Conservation (phyloP, 257 asterid genomes). For the Primulina huaijiensis region DNA sequence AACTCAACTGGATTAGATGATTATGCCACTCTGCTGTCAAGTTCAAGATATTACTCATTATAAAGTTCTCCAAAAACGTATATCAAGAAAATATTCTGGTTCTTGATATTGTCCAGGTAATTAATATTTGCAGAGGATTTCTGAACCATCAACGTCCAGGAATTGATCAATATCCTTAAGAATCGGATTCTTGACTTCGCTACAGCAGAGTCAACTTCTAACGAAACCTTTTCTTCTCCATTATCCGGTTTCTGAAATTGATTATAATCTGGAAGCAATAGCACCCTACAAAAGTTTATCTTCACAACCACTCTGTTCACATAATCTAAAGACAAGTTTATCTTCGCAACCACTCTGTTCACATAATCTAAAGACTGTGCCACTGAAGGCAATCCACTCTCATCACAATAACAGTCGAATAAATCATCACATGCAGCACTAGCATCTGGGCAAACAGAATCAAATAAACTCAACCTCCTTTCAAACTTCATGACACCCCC, state of each 20-base stretch:
- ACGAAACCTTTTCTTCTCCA: slow-evolving; percentile 27
- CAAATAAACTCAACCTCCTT: slow-evolving; percentile 50
- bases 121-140: slow-evolving; percentile 37
- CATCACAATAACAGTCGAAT: slow-evolving; percentile 41
- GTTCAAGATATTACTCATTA: slow-evolving; percentile 54
- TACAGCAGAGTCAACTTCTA: slow-evolving; percentile 36
- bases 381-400: slow-evolving; percentile 42
- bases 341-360: slow-evolving; percentile 65
- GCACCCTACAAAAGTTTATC: slow-evolving; percentile 50
- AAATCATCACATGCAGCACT: slow-evolving; percentile 38
- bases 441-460: slow-evolving; percentile 52
- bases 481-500: slow-evolving; percentile 41
- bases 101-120: slow-evolving; percentile 34
- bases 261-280: slow-evolving; percentile 41
- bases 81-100: slow-evolving; percentile 36
- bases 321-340: slow-evolving; percentile 45
- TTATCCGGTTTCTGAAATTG: slow-evolving; percentile 31
- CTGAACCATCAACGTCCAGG: slow-evolving; percentile 69
- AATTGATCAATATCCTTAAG: slow-evolving; percentile 50
- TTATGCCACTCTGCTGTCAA: slow-evolving; percentile 43
- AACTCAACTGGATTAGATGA: slow-evolving; percentile 50
- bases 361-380: slow-evolving; percentile 53
- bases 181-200: slow-evolving; percentile 48
- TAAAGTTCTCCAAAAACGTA: slow-evolving; percentile 64
- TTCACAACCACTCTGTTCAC: slow-evolving; percentile 69